These are phyloP conservation scores for Cyberlindnera subsufficiens DNA, from an alignment of 805 yeast genomes.

Conservation along the genomic window DNA sequence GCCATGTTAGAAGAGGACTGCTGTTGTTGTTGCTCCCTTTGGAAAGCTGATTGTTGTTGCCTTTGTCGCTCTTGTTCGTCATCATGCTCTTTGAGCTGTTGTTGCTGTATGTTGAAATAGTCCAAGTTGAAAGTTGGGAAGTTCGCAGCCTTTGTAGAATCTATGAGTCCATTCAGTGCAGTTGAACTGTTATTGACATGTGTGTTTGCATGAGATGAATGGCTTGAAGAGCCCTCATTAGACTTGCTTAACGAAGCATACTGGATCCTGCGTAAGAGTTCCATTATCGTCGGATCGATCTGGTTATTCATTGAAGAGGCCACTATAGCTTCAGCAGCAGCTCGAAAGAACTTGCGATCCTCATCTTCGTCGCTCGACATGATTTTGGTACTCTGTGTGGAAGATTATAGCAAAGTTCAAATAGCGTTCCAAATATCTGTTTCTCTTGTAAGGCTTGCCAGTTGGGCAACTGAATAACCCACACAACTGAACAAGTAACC, in stretches of 20 bases:
- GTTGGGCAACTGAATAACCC: no score
- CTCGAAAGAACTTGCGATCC: slow-evolving; percentile 48
- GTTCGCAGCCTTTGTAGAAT: slow-evolving; percentile 11
- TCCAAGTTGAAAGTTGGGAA: slow-evolving; percentile 24
- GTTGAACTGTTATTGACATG: neutral
- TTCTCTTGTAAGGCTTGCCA: no score
- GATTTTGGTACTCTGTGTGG: no score
- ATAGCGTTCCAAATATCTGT: no score
- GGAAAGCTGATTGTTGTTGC: neutral
- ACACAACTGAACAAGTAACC: no score
- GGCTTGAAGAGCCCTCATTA: neutral
- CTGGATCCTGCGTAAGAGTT: slow-evolving; percentile 51
- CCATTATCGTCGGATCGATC: slow-evolving; percentile 60
- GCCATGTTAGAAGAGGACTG: neutral
- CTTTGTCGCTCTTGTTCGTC: neutral
- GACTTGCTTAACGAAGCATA: slow-evolving; percentile 31
- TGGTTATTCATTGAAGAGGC: slow-evolving; percentile 42
- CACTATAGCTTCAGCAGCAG: slow-evolving; percentile 58
- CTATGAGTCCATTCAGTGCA: slow-evolving; percentile 6
- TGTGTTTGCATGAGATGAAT: neutral
- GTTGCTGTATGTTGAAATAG: slow-evolving; percentile 18
- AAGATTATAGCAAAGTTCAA: no score
- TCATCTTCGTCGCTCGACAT: slow-evolving; percentile 27
- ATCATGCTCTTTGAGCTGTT: neutral
- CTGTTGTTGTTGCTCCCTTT: neutral